Conservation (phyloP, 2,329 filamentous ascomycete genomes). For the Colletotrichum kahawae region DNA sequence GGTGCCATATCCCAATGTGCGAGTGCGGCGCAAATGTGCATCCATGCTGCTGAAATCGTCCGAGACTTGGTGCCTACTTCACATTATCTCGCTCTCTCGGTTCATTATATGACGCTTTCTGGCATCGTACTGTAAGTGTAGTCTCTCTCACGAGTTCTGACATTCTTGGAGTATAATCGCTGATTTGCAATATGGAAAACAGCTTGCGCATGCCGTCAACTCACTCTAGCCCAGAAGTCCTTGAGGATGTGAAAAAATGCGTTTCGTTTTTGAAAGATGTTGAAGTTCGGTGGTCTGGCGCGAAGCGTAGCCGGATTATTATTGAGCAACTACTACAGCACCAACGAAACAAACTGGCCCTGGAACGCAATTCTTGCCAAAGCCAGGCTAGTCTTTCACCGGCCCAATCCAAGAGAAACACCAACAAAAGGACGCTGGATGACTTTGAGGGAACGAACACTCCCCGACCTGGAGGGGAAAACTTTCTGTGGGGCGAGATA, state of each 20-base stretch:
- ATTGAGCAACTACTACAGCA: slow-evolving; percentile 27
- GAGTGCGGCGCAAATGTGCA: not conserved
- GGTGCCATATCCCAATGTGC: not conserved
- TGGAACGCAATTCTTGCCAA: not conserved
- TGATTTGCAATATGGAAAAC: not conserved
- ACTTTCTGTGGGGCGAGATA: not conserved
- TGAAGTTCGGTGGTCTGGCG: slow-evolving; percentile 29
- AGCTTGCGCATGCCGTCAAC: not conserved
- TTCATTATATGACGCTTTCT: not conserved
- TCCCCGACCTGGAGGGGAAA: not conserved
- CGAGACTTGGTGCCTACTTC: not conserved
- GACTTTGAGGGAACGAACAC: not conserved
- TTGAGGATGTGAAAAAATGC: not conserved
- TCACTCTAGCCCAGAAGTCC: not conserved
- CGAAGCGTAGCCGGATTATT: slow-evolving; percentile 26
- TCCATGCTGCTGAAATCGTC: not conserved
- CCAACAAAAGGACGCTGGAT: not conserved
- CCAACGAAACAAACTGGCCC: not conserved
- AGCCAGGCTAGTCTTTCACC: not conserved
- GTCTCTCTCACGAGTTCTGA: fast-evolving
- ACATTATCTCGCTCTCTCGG: not conserved
- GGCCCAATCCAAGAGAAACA: not conserved
- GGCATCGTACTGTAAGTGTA: not conserved
- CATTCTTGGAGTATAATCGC: not conserved
- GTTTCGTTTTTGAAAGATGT: slow-evolving; percentile 27